Percentiles rank a stretch among this genome's conserved stretches.
phyloP scores from a whole-genome alignment of 495 filamentous ascomycete species.

The Neurospora sp. region DNA sequence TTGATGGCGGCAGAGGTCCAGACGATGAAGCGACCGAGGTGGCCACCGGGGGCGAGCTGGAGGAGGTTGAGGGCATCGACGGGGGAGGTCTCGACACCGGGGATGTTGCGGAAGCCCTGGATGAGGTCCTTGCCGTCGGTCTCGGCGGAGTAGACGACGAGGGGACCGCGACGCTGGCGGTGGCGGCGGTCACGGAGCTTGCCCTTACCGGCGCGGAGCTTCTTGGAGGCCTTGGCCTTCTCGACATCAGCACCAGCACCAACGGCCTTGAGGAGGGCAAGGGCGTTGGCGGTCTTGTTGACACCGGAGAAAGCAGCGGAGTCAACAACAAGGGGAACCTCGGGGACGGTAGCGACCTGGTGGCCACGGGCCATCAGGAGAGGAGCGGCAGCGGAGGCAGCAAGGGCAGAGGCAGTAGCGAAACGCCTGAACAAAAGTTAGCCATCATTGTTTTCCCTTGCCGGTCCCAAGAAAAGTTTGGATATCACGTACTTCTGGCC shows the following conservation, averaged over 20 bases:
- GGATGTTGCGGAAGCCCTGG: constrained; percentile 92
- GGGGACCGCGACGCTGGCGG: constrained; percentile 92
- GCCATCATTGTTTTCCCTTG: constrained; percentile 7
- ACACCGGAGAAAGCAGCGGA: constrained; percentile 71
- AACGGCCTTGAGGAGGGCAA: constrained; percentile 76
- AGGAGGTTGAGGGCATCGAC: constrained; percentile 96
- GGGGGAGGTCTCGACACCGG: constrained; percentile 92
- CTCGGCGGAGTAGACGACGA: constrained; percentile 91
- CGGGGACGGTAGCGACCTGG: constrained; percentile 81
- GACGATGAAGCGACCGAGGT: constrained; percentile 97
- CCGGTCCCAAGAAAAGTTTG: background rate
- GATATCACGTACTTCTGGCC: constrained; percentile 66
- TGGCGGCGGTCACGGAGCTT: constrained; percentile 91
- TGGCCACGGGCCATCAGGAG: constrained; percentile 95
- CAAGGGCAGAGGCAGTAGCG: constrained; percentile 91
- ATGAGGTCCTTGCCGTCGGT: constrained; percentile 86
- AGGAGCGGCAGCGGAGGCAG: constrained; percentile 87
- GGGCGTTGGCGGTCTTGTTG: constrained; percentile 72
- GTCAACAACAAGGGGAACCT: constrained; percentile 93
- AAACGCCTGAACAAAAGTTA: constrained; percentile 56
- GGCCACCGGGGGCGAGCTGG: constrained; percentile 95
- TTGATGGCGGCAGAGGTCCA: constrained; percentile 96
- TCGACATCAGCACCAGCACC: constrained; percentile 83
- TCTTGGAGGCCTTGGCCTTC: constrained; percentile 88
- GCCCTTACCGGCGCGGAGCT: constrained; percentile 95